A percentile compares a stretch with the other conserved stretches of the same genome.
Conservation (phyloP, 805 yeast genomes). For the Kluyveromyces aestuarii region DNA sequence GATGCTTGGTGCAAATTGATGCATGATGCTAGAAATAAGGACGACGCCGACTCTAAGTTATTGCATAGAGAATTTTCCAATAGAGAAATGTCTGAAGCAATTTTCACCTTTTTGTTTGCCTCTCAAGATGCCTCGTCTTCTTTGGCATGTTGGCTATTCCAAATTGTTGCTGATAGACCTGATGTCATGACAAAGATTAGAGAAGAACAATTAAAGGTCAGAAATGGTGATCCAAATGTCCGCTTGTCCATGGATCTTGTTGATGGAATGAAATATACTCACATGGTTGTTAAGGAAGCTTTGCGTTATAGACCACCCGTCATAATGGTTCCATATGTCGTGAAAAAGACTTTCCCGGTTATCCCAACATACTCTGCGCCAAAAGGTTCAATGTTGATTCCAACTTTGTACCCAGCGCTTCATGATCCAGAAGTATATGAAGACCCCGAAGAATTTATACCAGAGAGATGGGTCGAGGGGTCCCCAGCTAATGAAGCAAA, state of each 20-base stretch:
- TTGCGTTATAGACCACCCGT: constrained; percentile 97
- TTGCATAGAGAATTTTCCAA: constrained; percentile 76
- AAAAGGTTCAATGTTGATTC: constrained; percentile 94
- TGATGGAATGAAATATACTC: constrained; percentile 80
- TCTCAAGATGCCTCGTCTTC: constrained; percentile 98
- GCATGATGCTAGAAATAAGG: constrained; percentile 51
- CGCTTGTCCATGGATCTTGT: constrained; percentile 64
- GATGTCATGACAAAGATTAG: constrained; percentile 80
- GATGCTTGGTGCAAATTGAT: constrained; percentile 90
- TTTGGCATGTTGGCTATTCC: constrained; percentile 97
- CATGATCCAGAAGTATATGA: constrained; percentile 97
- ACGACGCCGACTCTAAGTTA: constrained; percentile 45
- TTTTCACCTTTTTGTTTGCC: constrained; percentile 94
- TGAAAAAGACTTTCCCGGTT: constrained; percentile 77
- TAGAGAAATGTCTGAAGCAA: constrained; percentile 90
- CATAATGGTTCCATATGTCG: constrained; percentile 95
- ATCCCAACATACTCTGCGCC: constrained; percentile 83
- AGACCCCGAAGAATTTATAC: constrained; percentile 87
- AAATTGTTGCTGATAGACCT: constrained; percentile 90
- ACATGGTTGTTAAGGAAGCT: constrained; percentile 84
- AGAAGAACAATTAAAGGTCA: constrained; percentile 80
- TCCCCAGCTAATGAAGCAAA: constrained; percentile 65
- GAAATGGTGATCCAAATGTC: constrained; percentile 62
- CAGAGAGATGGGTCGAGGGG: constrained; percentile 90
- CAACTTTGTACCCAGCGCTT: constrained; percentile 89